These are phyloP conservation scores for Agastache rugosa DNA, from an alignment of 257 asterid genomes.

Conservation along the genomic window DNA sequence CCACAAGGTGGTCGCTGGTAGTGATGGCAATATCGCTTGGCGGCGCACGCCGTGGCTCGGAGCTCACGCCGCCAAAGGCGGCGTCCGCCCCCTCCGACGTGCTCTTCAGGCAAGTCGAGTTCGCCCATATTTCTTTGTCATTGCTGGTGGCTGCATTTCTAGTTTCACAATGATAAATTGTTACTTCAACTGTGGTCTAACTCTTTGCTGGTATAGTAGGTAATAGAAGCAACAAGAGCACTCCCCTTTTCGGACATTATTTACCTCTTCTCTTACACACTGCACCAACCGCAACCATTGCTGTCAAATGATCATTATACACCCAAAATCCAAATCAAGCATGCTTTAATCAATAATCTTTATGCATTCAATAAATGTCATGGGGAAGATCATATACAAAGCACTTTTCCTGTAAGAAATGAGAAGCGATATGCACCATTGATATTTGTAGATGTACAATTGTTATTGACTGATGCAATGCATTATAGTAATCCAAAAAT, in stretches of 20 bases:
- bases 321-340: background rate
- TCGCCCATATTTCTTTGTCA: background rate
- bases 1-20: slow-evolving; percentile 79
- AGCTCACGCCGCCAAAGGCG: slow-evolving; percentile 84
- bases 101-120: slow-evolving; percentile 67
- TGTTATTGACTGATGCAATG: too few relatives aligned
- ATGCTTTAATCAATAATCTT: too few relatives aligned
- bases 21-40: slow-evolving; percentile 90
- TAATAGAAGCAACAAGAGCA: slow-evolving; percentile 21
- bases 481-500: too few relatives aligned
- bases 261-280: slow-evolving; percentile 19
- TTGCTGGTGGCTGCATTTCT: slow-evolving; percentile 34
- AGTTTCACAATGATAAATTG: slow-evolving; percentile 27
- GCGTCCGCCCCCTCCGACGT: slow-evolving; percentile 81
- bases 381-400: too few relatives aligned
- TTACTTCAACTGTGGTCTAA: slow-evolving; percentile 40
- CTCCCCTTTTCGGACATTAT: background rate
- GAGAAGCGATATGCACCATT: too few relatives aligned
- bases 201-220: slow-evolving; percentile 33
- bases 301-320: background rate
- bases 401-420: too few relatives aligned
- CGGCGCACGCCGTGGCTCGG: slow-evolving; percentile 91
- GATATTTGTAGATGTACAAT: too few relatives aligned
- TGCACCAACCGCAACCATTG: slow-evolving; percentile 34
- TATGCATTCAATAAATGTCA: too few relatives aligned